Conservation (phyloP, 208 protist genomes). For the Herpetomonas tarakana region DNA sequence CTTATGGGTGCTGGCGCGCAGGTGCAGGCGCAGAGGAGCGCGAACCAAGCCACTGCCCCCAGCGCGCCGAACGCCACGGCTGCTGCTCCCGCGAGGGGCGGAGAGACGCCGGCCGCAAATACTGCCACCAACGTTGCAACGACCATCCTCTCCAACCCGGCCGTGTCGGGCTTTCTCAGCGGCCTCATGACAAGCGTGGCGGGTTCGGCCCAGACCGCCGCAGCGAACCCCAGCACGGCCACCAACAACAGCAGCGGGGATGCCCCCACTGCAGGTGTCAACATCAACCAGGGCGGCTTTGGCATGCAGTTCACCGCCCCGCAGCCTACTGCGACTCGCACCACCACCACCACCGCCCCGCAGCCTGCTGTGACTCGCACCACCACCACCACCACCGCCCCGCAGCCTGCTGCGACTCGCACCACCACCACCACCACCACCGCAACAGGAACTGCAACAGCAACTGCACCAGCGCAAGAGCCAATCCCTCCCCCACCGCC, state of each 20-base stretch:
- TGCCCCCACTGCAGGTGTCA: neutral
- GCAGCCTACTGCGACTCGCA: neutral
- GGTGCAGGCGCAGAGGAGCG: too few species aligned
- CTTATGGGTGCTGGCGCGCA: neutral
- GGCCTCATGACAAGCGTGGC: neutral
- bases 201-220: too few species aligned
- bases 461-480: too few species aligned
- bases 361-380: neutral
- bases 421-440: too few species aligned
- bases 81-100: too few species aligned
- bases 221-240: neutral
- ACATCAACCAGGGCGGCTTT: neutral
- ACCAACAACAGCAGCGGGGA: neutral
- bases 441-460: too few species aligned
- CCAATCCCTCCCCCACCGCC: neutral
- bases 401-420: too few species aligned
- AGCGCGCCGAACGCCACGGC: too few species aligned
- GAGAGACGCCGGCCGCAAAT: too few species aligned
- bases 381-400: neutral
- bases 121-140: too few species aligned
- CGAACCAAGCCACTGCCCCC: too few species aligned
- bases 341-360: neutral
- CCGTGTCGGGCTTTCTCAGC: neutral
- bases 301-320: neutral
- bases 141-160: neutral